Evolutionary conservation across 2,329 filamentous ascomycete genomes (phyloP).

Genomic region (Orbilia quercus): DNA sequence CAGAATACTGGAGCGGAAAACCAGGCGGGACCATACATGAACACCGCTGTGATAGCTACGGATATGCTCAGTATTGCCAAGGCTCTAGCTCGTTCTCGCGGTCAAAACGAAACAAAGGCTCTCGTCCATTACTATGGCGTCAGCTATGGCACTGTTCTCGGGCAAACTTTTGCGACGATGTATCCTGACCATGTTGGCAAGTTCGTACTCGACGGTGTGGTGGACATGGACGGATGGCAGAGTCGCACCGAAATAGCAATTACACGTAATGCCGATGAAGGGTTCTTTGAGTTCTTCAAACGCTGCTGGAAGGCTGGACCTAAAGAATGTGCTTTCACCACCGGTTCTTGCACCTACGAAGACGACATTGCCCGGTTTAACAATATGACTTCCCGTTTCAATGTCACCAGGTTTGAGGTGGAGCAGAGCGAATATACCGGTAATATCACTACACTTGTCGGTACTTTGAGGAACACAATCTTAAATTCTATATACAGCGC

Average conservation of each 20-base stretch:
- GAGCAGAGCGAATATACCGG: background rate
- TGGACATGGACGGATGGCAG: constrained; percentile 43
- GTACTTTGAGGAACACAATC: background rate
- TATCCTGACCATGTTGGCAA: constrained; percentile 45
- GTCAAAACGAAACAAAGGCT: constrained; percentile 12
- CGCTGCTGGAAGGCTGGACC: constrained; percentile 32
- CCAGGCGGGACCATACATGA: constrained; percentile 50
- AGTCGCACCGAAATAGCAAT: constrained; percentile 15
- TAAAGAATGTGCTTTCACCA: constrained; percentile 23
- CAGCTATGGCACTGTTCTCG: constrained; percentile 47
- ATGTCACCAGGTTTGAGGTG: constrained; percentile 22
- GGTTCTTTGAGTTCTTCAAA: constrained; percentile 36
- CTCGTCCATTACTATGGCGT: constrained; percentile 40
- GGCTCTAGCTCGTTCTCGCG: constrained; percentile 29
- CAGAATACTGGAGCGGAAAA: constrained; percentile 21
- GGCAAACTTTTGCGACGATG: constrained; percentile 40
- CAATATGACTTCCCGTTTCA: constrained; percentile 20
- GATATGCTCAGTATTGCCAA: constrained; percentile 52
- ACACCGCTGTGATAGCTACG: constrained; percentile 27
- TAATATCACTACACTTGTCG: background rate
- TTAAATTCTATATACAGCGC: constrained; percentile 31
- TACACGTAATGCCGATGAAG: constrained; percentile 22
- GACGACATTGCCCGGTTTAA: constrained; percentile 39
- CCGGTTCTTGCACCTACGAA: constrained; percentile 22
- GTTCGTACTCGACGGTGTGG: constrained; percentile 42